Conservation (phyloP, 345 rosid genomes). For the Erodium maritimum region DNA sequence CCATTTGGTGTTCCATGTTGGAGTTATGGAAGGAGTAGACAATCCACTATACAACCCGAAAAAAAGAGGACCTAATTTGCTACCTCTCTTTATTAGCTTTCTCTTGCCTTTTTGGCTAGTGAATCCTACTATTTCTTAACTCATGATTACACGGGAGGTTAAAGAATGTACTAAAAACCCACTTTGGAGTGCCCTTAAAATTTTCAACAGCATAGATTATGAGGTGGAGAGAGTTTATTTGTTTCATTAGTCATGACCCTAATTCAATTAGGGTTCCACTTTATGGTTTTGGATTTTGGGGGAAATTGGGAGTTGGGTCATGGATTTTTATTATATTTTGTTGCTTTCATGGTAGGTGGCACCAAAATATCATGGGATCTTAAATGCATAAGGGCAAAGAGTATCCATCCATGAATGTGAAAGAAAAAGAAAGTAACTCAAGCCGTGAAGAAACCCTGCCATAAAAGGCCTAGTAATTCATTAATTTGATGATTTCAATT, state of each 20-base stretch:
- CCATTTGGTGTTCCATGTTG: too few relatives aligned
- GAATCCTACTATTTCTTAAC: not conserved
- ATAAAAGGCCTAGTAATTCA: too few relatives aligned
- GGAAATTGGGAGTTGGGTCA: not conserved
- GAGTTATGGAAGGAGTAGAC: too few relatives aligned
- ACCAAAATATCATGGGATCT: not conserved
- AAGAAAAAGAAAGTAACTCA: not conserved
- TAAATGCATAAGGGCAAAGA: not conserved
- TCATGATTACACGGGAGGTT: not conserved
- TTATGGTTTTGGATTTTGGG: not conserved
- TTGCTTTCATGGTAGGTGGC: not conserved
- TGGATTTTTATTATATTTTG: not conserved
- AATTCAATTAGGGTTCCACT: not conserved
- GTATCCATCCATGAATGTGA: not conserved
- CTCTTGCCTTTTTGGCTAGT: too few relatives aligned
- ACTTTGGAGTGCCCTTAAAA: not conserved
- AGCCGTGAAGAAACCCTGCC: not conserved
- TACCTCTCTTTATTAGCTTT: too few relatives aligned
- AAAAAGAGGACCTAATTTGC: too few relatives aligned
- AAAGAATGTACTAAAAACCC: not conserved
- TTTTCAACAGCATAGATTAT: too few relatives aligned
- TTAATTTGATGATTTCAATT: too few relatives aligned
- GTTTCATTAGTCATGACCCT: not conserved
- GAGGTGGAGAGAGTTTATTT: not conserved
- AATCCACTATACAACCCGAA: too few relatives aligned